Percentiles rank a stretch among this genome's conserved stretches.
Evolutionary conservation across 1,284 basidiomycete species (phyloP).

Genomic region (Ustilago hordei): DNA sequence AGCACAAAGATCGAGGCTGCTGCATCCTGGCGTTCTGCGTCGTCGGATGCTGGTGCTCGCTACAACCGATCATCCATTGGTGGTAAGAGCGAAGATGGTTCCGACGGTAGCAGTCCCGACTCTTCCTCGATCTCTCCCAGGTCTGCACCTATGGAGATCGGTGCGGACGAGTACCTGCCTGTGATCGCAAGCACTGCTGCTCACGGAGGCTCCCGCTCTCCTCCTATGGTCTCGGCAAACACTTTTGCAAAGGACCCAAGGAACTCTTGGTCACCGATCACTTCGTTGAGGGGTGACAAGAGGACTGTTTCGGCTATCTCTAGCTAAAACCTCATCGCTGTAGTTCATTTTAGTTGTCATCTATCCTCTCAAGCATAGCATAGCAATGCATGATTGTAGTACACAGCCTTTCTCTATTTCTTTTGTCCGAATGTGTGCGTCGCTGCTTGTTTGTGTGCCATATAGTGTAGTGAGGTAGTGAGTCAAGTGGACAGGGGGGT

Average conservation of each 20-base stretch:
- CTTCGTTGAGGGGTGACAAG: conserved; percentile 46
- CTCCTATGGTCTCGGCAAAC: conserved; percentile 22
- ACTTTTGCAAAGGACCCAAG: conserved; percentile 36
- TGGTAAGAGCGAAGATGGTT: conserved; percentile 30
- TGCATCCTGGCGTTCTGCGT: conserved; percentile 22
- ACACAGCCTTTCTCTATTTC: neutral
- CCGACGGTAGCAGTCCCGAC: conserved; percentile 40
- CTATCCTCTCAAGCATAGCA: neutral
- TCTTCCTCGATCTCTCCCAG: conserved; percentile 37
- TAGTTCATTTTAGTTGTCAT: conserved; percentile 10
- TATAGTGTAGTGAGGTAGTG: neutral
- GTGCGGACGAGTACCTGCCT: conserved; percentile 28
- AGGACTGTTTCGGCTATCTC: conserved; percentile 31
- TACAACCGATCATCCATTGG: conserved; percentile 39
- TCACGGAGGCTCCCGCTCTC: conserved; percentile 21
- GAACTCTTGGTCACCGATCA: conserved; percentile 42
- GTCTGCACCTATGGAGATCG: conserved; percentile 34
- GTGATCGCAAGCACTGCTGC: conserved; percentile 18
- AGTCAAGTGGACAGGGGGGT: neutral
- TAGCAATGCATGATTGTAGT: neutral
- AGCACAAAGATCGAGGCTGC: conserved; percentile 6
- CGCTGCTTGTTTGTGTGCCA: too few species aligned
- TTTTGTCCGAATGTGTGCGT: neutral
- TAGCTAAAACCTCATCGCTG: conserved; percentile 12
- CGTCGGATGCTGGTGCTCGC: conserved; percentile 5